Percentiles rank a stretch among this genome's conserved stretches.
Conservation (phyloP, 139 green algal genomes). For the Coccomyxa sp. region DNA sequence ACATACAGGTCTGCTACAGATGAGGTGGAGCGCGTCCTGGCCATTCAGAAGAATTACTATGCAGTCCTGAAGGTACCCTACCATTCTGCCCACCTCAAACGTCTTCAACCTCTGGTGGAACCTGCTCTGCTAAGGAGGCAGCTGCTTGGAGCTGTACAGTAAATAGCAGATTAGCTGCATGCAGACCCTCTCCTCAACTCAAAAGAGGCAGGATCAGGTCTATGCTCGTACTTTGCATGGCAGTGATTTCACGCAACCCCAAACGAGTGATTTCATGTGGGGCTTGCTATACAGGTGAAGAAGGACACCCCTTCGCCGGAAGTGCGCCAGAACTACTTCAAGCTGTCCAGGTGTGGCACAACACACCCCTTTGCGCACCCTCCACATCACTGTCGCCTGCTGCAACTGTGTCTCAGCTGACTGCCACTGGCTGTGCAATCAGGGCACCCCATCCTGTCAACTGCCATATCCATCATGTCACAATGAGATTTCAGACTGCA, state of each 20-base stretch:
- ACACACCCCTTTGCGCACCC: no score
- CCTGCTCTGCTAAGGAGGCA: not conserved
- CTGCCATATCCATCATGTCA: no score
- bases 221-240: no score
- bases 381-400: not conserved
- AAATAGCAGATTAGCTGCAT: no score
- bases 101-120: not conserved
- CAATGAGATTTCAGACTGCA: not conserved
- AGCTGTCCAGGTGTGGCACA: not conserved
- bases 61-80: not conserved
- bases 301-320: not conserved
- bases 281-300: not conserved
- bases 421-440: not conserved
- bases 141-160: not conserved
- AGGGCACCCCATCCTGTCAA: not conserved
- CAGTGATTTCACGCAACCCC: not conserved
- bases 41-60: conserved; percentile 4
- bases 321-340: not conserved
- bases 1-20: not conserved
- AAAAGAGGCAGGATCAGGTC: not conserved
- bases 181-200: not conserved
- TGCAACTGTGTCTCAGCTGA: not conserved
- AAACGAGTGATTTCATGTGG: not conserved
- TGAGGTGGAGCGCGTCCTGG: not conserved
- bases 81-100: no score